Evolutionary conservation across 495 filamentous ascomycete genomes (phyloP), one percentile per base, ranked within the genome.

Genomic region (Cercophora newfieldiana): DNA sequence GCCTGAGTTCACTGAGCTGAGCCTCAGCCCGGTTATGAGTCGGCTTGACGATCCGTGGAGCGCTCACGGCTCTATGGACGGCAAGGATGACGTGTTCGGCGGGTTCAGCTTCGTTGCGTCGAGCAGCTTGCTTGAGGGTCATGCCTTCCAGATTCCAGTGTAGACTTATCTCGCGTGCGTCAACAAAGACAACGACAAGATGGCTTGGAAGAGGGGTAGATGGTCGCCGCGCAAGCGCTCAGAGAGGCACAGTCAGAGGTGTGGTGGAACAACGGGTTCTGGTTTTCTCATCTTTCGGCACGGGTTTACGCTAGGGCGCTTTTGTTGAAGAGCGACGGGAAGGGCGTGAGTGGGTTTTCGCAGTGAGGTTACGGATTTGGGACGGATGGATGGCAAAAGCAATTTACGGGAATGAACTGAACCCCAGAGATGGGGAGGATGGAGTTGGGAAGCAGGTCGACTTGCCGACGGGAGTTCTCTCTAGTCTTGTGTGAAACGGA

Each of bases 81-180:
- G 60, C 63, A 87, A 86, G 69, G 84, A 87, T 47, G 86, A 97
- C 77, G 87, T 87, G 1, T 98, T 99, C 80, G 93, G 94, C 18
- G 95, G 96, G 1, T 99, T 99, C 75, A 97, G 92, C 78, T 99
- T 91, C 76, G 94, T 97, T 64, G 96, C 93, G 22, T 91, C 91
- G 59, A 89, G 84, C 73, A 97, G 94, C 72, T 75, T 98, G 74
- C 82, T 99, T 59, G 91, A 92, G 72, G 81, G 84, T 49, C 74
- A 78, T 62, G 78, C 74, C 4, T 78, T 74, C 58, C 53, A 71
- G 58, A 61, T 69, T 28, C 16, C 33, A 28, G 48, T 26, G 5
- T 61, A 64, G 67, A 65, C 10, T 22, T 24, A 14, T 7, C 19
- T 14, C 2, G 50, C 10, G 21, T 7, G 2, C 10, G 12, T 7